A percentile compares a stretch with the other conserved stretches of the same genome.
Conservation (phyloP, 1,284 basidiomycete genomes). For the Ceratobasidium sp. region DNA sequence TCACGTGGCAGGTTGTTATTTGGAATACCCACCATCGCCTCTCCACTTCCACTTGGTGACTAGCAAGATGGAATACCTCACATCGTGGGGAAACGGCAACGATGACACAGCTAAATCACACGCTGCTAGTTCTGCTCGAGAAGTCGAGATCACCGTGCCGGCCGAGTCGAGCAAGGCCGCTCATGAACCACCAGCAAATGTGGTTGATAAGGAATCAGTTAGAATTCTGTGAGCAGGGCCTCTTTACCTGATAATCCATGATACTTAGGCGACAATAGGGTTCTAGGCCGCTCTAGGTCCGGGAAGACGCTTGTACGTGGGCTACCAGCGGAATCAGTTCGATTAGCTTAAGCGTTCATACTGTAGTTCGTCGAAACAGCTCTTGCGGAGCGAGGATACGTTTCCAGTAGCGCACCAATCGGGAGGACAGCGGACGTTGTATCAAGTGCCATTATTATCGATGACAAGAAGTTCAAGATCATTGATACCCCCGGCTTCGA, state of each 20-base stretch:
- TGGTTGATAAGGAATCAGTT: neutral
- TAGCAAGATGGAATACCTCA: too few species aligned
- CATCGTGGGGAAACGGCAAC: too few species aligned
- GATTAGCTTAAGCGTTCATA: neutral
- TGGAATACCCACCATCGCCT: too few species aligned
- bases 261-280: neutral
- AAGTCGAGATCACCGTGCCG: too few species aligned
- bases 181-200: too few species aligned
- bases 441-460: neutral
- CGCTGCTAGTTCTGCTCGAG: too few species aligned
- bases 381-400: neutral
- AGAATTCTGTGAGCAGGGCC: neutral
- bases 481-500: constrained; percentile 30
- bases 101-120: too few species aligned
- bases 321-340: too few species aligned
- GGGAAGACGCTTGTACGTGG: constrained; percentile 24
- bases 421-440: neutral
- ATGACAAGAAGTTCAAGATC: neutral
- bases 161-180: too few species aligned
- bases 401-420: neutral
- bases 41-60: too few species aligned
- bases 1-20: too few species aligned
- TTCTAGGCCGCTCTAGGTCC: constrained; percentile 30
- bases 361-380: constrained; percentile 1
- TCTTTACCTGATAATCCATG: neutral